Evolutionary conservation across 2,329 filamentous ascomycete genomes (phyloP), one percentile per base, ranked within the genome.

Genomic region (Colletotrichum theobromicola): DNA sequence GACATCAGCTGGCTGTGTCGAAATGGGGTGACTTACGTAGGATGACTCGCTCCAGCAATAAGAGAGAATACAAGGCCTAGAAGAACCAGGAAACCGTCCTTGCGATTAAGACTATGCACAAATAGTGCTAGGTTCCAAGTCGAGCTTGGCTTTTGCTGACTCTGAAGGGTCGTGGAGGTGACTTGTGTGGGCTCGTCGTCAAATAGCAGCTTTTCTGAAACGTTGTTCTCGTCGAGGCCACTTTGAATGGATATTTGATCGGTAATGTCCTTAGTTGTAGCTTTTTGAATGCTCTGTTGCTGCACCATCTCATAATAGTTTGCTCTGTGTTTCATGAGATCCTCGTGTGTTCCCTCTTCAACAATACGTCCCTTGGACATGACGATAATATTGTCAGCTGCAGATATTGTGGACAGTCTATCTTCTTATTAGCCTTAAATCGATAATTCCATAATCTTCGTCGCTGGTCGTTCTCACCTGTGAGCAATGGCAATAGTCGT

Each of bases 401-500:
- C 93, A 83, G 93, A 95, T 86, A 99, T 98, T 8, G 97, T 99
- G 1, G 95, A 98, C 10, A 99, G 88, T 78, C 96, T 32, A 32
- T 32, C 9, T 10, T 9, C 8, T 32, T 10, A 32, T 32, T 32
- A 32, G 32, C 12, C 7, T 9, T 32, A 10, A 32, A 10, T 32
- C 12, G 10, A 10, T 10, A 32, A 12, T 32, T 32, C 32, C 10
- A 32, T 10, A 4, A 32, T 3, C 12, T 32, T 32, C 8, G 7
- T 32, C 32, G 9, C 8, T 2, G 12, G 32, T 32, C 32, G n/a
- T 10, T 32, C 32, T 32, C 12, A 32, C 32, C 32, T 93, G 85
- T 99, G 97, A 57, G 97, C 97, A 83, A 99, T 98, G 8, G 96
- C 94, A 78, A 98, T 98, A 4, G 97, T 98, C 0, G 97, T 99